Conservation (phyloP, 495 filamentous ascomycete species). For the Xylaria acuta region DNA sequence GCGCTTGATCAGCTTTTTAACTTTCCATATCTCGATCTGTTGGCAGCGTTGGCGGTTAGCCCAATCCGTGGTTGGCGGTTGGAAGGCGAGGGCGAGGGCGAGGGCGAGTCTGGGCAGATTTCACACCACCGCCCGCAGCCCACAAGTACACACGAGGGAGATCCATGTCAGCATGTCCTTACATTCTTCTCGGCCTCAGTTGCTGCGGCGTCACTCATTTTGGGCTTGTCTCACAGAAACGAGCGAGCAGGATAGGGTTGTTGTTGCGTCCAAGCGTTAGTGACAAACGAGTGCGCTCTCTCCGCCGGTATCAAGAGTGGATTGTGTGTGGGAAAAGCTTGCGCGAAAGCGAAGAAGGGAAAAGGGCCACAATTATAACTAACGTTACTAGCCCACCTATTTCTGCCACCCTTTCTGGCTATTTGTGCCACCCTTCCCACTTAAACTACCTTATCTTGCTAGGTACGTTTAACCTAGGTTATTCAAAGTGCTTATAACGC, state of each 20-base stretch:
- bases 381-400: no score
- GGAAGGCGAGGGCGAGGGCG: constrained; percentile 22
- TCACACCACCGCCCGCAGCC: not conserved
- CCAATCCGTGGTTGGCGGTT: constrained; percentile 28
- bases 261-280: constrained; percentile 16
- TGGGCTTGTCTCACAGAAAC: constrained; percentile 49
- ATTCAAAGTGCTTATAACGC: no score
- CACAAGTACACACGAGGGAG: constrained; percentile 8
- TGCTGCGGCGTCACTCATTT: constrained; percentile 85
- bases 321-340: constrained; percentile 30
- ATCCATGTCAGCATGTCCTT: constrained; percentile 33
- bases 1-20: constrained; percentile 98
- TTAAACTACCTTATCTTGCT: no score
- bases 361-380: constrained; percentile 12
- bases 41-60: constrained; percentile 16
- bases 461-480: no score
- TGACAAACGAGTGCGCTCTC: constrained; percentile 8
- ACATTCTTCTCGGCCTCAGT: constrained; percentile 99
- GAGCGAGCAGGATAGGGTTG: constrained; percentile 21
- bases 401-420: no score
- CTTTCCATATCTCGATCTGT: constrained; percentile 77
- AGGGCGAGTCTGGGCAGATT: constrained; percentile 1
- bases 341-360: constrained; percentile 14
- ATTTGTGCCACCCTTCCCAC: no score
- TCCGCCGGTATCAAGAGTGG: constrained; percentile 23